Evolutionary conservation across 108 stramenopile species (phyloP).

Genomic region (Schizochytrium sp.): DNA sequence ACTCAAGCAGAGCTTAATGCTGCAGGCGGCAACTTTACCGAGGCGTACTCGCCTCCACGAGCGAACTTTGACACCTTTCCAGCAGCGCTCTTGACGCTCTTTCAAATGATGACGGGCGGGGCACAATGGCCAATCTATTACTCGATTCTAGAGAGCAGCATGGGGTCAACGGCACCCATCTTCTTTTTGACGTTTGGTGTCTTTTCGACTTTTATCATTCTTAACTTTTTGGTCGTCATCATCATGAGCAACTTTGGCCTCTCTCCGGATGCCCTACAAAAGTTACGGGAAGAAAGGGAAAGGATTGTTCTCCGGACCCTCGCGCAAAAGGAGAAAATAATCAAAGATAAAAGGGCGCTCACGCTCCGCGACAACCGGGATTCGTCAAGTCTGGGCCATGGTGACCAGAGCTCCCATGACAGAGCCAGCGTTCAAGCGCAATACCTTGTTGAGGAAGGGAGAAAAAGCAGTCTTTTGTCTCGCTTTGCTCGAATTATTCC

Average conservation of each 20-base stretch:
- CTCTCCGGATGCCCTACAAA: background rate
- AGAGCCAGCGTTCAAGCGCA: background rate
- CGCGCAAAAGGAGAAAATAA: background rate
- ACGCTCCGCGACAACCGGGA: background rate
- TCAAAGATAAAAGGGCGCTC: background rate
- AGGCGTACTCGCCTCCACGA: conserved; percentile 34
- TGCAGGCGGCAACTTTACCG: conserved; percentile 27
- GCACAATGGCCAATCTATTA: conserved; percentile 61
- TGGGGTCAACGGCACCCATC: background rate
- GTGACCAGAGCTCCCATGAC: background rate
- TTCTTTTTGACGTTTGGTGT: conserved; percentile 51
- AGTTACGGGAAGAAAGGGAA: background rate
- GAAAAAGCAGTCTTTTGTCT: too few species aligned
- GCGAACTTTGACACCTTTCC: conserved; percentile 59
- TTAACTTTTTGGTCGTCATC: conserved; percentile 56
- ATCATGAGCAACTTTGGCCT: conserved; percentile 52
- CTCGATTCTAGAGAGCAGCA: conserved; percentile 9
- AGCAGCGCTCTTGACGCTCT: conserved; percentile 47
- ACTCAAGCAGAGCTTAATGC: background rate
- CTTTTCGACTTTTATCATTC: conserved; percentile 43
- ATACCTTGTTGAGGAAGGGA: too few species aligned
- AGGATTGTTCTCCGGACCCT: background rate
- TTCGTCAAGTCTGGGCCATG: background rate
- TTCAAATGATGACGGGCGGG: conserved; percentile 65
- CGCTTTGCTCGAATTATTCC: background rate